These are phyloP conservation scores for Nakazawaea wickerhamii DNA, from an alignment of 805 yeast species.

Conservation along the genomic window DNA sequence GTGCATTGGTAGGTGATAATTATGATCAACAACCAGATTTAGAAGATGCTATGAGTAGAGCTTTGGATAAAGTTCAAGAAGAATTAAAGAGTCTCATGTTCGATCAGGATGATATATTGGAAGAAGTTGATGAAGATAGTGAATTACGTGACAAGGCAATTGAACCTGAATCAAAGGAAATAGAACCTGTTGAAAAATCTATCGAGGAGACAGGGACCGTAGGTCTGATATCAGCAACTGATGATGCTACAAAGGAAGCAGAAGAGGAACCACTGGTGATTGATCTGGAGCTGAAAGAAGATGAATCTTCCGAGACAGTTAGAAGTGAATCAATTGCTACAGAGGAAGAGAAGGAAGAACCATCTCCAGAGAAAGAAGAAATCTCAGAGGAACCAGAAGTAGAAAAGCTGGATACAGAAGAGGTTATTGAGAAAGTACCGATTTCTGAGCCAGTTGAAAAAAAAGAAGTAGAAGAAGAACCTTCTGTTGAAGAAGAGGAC, in stretches of 20 bases:
- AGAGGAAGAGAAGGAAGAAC: slow-evolving; percentile 20
- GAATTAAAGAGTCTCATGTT: slow-evolving; percentile 7
- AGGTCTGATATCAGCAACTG: no score
- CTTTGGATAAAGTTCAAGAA: slow-evolving; percentile 29
- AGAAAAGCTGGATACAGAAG: background rate
- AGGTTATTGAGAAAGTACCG: no score
- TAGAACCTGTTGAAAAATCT: slow-evolving; percentile 15
- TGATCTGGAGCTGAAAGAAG: slow-evolving; percentile 12
- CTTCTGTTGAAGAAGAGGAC: no score
- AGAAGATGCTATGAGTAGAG: slow-evolving; percentile 44
- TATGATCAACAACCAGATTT: slow-evolving; percentile 41
- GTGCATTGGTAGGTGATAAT: slow-evolving; percentile 48
- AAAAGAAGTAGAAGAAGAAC: no score
- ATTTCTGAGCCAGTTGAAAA: no score
- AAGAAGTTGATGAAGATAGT: slow-evolving; percentile 14
- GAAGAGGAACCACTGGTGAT: background rate
- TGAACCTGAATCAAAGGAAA: no score
- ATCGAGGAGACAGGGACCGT: slow-evolving; percentile 14
- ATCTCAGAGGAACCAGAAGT: slow-evolving; percentile 4
- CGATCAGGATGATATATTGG: slow-evolving; percentile 17
- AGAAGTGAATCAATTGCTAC: slow-evolving; percentile 15
- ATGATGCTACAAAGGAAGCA: slow-evolving; percentile 1
- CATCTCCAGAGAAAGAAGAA: slow-evolving; percentile 13
- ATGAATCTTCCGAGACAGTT: slow-evolving; percentile 8
- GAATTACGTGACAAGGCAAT: slow-evolving; percentile 18